These are phyloP conservation scores for Aspergillus sp. DNA, from an alignment of 2,329 filamentous ascomycete species.

Conservation along the genomic window DNA sequence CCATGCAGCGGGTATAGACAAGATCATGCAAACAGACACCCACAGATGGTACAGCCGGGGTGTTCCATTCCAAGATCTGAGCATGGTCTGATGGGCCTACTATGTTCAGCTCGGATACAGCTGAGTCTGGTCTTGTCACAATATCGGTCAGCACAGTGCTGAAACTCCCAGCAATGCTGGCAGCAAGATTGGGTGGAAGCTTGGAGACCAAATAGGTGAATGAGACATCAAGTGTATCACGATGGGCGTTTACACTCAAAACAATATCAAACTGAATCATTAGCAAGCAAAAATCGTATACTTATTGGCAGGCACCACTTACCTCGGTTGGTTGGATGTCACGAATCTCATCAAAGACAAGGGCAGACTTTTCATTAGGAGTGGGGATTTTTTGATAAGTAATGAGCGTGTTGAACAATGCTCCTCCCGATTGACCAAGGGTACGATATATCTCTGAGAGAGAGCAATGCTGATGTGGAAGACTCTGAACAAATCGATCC, in stretches of 20 bases:
- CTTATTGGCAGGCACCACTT: too few relatives aligned
- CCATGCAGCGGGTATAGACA: neutral
- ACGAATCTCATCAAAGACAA: neutral
- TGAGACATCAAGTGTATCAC: neutral
- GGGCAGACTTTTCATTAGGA: neutral
- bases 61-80: neutral
- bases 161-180: neutral
- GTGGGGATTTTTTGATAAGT: neutral
- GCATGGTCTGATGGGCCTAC: neutral
- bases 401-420: neutral
- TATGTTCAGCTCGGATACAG: neutral
- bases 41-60: neutral
- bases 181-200: neutral
- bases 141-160: neutral
- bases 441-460: constrained; percentile 11
- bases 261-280: neutral
- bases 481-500: neutral
- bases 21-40: neutral
- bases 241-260: neutral
- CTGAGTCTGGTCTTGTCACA: neutral
- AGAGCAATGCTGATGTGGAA: neutral
- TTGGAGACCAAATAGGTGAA: neutral
- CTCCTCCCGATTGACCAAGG: neutral
- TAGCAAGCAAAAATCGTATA: too few relatives aligned
- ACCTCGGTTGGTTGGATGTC: neutral